Evolutionary conservation across 108 stramenopile genomes (phyloP).

Genomic region (Cyclotella atomus): DNA sequence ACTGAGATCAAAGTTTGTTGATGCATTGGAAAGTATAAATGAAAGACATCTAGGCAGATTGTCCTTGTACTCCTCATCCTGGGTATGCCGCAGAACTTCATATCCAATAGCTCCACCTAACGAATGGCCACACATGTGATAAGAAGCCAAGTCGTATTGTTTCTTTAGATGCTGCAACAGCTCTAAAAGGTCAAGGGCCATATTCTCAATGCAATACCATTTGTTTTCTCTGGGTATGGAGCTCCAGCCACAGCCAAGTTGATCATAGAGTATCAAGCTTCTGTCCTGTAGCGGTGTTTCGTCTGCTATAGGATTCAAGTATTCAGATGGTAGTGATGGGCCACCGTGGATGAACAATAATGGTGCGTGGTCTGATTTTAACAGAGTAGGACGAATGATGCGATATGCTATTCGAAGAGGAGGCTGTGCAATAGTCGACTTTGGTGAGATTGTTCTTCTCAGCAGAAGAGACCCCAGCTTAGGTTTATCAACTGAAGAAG

Average conservation of each 20-base stretch:
- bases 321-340: conserved; percentile 53
- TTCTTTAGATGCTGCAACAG: conserved; percentile 28
- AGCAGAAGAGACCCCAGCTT: conserved; percentile 35
- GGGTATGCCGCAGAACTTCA: conserved; percentile 26
- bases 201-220: conserved; percentile 35
- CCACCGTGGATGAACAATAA: conserved; percentile 47
- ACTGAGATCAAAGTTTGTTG: conserved; percentile 41
- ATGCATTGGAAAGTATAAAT: conserved; percentile 43
- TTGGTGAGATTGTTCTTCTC: conserved; percentile 9
- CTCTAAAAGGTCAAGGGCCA: conserved; percentile 38
- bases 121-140: conserved; percentile 48
- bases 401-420: conserved; percentile 43
- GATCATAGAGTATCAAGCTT: conserved; percentile 50
- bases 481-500: neutral
- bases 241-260: conserved; percentile 56
- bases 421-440: conserved; percentile 1
- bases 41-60: conserved; percentile 40
- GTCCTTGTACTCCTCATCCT: neutral
- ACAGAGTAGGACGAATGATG: conserved; percentile 32
- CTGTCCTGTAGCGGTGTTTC: conserved; percentile 27
- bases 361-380: conserved; percentile 24
- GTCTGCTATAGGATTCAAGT: conserved; percentile 38
- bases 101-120: conserved; percentile 47
- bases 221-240: conserved; percentile 38
- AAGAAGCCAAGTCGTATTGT: conserved; percentile 20